Base-by-base conservation (phyloP, 202 grass and related monocot species). In the Bolboschoenoplectus hybrid region DNA sequence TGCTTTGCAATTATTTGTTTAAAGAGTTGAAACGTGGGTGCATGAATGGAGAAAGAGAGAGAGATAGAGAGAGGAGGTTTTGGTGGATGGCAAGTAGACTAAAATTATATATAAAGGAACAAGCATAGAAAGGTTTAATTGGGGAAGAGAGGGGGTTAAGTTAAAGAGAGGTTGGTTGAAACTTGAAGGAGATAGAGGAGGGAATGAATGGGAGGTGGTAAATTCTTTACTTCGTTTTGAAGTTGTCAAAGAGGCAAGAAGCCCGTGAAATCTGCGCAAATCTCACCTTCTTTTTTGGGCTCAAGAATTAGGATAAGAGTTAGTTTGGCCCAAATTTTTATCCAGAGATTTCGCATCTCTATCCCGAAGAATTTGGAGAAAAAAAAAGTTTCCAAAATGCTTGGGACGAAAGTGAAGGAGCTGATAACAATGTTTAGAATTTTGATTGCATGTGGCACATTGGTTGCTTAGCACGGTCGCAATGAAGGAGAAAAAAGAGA, bases 1-100 rank as follows among this genome's bases (percentile, higher is more conserved):
- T 67, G 67, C 60, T 71, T 67, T 69, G 49, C 38, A 32, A 51
- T 85, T 93, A 87, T 85, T 91, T 91, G 91, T 89, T 92, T 90
- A 85, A 74, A 45, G 76, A 87, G 63, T 12, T 65, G 70, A 35
- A 89, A 96, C 86, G 94, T 96, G 91, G 89, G 88, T 83, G 86
- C 89, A 95, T 89, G 87, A 87, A 87, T 43, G 65, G 46, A 69
- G 51, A 71, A 82, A 70, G 36, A 32, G 34, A 62, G n/a, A 35
- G 38, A 51, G 63, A 86, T 17, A 8, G 39, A 62, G 41, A 44
- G 13, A 50, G 11, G 55, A 85, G 44, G 82, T 39, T 60, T 1
- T 13, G 35, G 39, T 67, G 78, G 7, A 14, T 67, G 74, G 68
- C 86, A 52, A 62, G 71, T 62, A 80, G 69, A 38, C 19, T 73